phyloP scores from a whole-genome alignment of 2,329 filamentous ascomycete species.

The Microcera coccophila region DNA sequence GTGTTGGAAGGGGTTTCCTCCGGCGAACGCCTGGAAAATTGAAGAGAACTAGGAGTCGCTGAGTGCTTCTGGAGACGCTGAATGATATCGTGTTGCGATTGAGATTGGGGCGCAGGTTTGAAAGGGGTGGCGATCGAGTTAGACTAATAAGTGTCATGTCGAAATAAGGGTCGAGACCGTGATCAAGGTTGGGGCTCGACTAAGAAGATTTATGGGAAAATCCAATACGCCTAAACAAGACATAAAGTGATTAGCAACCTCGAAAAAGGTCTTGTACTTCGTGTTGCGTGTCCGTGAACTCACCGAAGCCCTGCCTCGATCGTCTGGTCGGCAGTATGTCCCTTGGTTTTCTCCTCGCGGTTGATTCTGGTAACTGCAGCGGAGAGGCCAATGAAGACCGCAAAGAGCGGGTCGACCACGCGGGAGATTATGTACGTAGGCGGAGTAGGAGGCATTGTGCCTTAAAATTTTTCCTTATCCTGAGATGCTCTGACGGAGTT shows the following conservation, averaged over 20 bases:
- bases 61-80: too few species aligned
- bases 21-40: not conserved
- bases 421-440: constrained; percentile 59
- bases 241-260: not conserved
- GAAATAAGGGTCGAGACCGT: too few species aligned
- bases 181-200: not conserved
- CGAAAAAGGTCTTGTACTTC: not conserved
- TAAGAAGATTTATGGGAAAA: constrained; percentile 23
- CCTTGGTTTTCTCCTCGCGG: constrained; percentile 57
- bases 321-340: constrained; percentile 48
- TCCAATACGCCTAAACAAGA: constrained; percentile 29
- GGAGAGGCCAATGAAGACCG: constrained; percentile 51
- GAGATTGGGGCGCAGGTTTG: too few species aligned
- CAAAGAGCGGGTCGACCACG: constrained; percentile 56
- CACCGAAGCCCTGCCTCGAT: constrained; percentile 44
- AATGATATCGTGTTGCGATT: too few species aligned
- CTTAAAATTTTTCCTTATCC: not conserved
- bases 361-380: constrained; percentile 56
- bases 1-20: constrained; percentile 7
- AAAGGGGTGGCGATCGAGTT: too few species aligned
- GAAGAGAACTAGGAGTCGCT: too few species aligned
- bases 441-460: constrained; percentile 41
- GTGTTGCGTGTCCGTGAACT: not conserved
- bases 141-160: too few species aligned
- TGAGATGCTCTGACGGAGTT: not conserved